These are phyloP conservation scores for Cyclocybe cylindracea DNA, from an alignment of 768 basidiomycete species.

Conservation along the genomic window DNA sequence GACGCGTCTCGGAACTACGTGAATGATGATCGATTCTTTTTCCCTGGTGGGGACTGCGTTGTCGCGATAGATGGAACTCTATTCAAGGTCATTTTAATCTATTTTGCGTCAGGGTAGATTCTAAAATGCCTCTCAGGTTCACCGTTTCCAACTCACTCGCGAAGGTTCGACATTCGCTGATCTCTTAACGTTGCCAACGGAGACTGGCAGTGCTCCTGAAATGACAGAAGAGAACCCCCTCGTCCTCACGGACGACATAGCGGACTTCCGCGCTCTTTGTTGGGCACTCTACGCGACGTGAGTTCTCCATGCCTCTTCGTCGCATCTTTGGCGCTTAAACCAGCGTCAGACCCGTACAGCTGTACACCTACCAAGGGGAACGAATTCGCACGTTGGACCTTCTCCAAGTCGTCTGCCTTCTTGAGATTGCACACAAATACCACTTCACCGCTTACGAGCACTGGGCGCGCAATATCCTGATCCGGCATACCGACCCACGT, in stretches of 20 bases:
- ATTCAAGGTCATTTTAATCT: constrained; percentile 14
- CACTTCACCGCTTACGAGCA: constrained; percentile 6
- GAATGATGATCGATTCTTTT: constrained; percentile 5
- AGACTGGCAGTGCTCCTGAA: background rate
- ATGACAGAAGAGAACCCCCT: constrained; percentile 14
- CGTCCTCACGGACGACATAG: constrained; percentile 8
- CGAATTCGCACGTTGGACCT: background rate
- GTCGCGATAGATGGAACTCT: constrained; percentile 10
- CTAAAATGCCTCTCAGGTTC: constrained; percentile 6
- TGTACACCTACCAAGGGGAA: background rate
- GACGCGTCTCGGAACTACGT: background rate
- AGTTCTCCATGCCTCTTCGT: background rate
- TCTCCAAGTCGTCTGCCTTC: background rate
- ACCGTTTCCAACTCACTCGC: constrained; percentile 10
- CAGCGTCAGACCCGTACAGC: background rate
- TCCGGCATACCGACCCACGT: no score
- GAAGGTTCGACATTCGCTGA: constrained; percentile 11
- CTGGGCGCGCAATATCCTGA: background rate
- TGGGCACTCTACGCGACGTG: constrained; percentile 21
- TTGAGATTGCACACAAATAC: constrained; percentile 10
- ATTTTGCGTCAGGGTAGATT: background rate
- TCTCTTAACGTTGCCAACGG: constrained; percentile 12
- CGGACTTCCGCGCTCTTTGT: constrained; percentile 18
- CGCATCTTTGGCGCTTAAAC: background rate
- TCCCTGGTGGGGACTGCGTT: constrained; percentile 10